Conservation (phyloP, 129 eudicot species). For the Tagetes erecta region DNA sequence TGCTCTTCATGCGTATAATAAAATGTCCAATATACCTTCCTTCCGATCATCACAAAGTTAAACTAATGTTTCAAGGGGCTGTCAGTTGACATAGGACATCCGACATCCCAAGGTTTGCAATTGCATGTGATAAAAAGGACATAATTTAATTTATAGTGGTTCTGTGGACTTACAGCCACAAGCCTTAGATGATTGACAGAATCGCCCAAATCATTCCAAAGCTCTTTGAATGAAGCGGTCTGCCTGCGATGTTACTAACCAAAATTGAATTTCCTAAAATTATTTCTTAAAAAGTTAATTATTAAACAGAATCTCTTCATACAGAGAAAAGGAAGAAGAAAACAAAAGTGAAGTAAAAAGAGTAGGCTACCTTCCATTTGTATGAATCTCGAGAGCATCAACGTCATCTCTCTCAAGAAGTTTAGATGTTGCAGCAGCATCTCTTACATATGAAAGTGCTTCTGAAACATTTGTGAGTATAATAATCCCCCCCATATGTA, state of each 20-base stretch:
- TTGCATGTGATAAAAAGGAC: not conserved
- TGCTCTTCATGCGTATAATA: not conserved
- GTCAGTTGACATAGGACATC: not conserved
- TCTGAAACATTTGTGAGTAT: slow-evolving; percentile 37
- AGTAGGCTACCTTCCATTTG: slow-evolving; percentile 72
- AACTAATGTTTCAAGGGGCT: not conserved
- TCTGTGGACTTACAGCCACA: slow-evolving; percentile 70
- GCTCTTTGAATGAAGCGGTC: slow-evolving; percentile 55
- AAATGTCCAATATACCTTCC: not conserved
- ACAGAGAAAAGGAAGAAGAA: not conserved
- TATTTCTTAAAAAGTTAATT: no score
- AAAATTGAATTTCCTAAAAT: not conserved
- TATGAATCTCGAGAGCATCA: slow-evolving; percentile 96
- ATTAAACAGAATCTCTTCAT: not conserved
- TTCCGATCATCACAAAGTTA: no score
- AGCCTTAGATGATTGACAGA: slow-evolving; percentile 65
- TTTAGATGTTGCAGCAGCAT: slow-evolving; percentile 65
- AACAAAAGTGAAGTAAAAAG: not conserved
- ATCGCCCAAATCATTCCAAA: slow-evolving; percentile 81
- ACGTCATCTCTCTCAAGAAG: slow-evolving; percentile 72
- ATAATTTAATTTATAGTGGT: not conserved
- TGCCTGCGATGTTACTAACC: slow-evolving; percentile 43
- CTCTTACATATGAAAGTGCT: slow-evolving; percentile 64
- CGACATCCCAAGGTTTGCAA: not conserved
- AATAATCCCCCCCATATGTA: not conserved